These are phyloP conservation scores for Colletotrichum tropicale DNA, from an alignment of 2,329 filamentous ascomycete genomes.

Conservation along the genomic window DNA sequence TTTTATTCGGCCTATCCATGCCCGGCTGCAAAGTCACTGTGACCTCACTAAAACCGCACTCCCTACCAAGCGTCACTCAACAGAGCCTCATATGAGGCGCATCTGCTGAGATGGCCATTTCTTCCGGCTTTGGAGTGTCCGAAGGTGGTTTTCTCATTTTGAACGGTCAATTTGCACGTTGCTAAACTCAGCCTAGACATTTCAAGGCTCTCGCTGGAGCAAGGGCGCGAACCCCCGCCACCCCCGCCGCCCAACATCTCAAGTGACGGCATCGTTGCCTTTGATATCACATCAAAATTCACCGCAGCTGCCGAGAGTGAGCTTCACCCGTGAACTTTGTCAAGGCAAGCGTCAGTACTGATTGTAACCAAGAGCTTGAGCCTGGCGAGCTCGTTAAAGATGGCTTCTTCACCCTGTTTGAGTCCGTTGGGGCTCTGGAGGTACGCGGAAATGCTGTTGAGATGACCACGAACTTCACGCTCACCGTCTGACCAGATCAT, in stretches of 20 bases:
- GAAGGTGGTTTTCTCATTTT: conserved; percentile 32
- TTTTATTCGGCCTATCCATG: conserved; percentile 8
- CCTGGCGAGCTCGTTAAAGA: conserved; percentile 91
- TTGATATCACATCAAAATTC: conserved; percentile 65
- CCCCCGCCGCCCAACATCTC: conserved; percentile 44
- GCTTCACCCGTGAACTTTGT: conserved; percentile 18
- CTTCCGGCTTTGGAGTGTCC: conserved; percentile 34
- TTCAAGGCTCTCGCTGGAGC: conserved; percentile 43
- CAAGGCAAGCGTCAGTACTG: conserved; percentile 19
- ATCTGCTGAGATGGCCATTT: conserved; percentile 6
- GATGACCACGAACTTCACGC: background rate
- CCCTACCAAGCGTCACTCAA: conserved; percentile 1
- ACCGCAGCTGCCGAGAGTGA: conserved; percentile 56
- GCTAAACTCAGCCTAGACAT: conserved; percentile 37
- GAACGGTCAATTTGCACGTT: background rate
- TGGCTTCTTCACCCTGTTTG: conserved; percentile 91
- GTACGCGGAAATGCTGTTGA: conserved; percentile 37
- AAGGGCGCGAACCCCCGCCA: conserved; percentile 31
- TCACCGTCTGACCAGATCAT: conserved; percentile 72
- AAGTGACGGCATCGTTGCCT: conserved; percentile 55
- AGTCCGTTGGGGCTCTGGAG: conserved; percentile 88
- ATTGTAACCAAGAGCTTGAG: conserved; percentile 62
- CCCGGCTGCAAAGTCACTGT: background rate
- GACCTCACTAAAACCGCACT: conserved; percentile 16
- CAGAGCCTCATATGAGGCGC: conserved; percentile 10